Base-by-base conservation (phyloP, 345 rosid genomes). In the Gossypium thurberi region DNA sequence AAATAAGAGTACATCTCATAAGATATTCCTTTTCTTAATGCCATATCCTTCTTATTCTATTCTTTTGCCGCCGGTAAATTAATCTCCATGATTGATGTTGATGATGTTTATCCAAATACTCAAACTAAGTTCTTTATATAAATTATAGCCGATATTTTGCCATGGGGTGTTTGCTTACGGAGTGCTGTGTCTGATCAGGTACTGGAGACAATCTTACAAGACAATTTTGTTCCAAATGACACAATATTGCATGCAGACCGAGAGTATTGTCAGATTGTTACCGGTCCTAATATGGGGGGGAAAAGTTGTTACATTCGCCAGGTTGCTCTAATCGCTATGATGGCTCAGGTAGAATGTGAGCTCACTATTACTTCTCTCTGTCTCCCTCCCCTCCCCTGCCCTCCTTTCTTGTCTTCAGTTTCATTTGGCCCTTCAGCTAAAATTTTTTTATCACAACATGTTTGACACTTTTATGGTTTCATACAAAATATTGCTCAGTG, bases 261-360 rank as follows among this genome's bases (percentile, higher is more conserved):
- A 57, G 93, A 94, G 81, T 81, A 73, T 73, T 94, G 98, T 70
- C 98, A 94, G 86, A 92, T 94, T 61, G 83, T 94, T 70, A 92
- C 98, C 0, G 98, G 98, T 73, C 98, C 98, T 59, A 94, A 94
- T 82, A 94, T 94, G 98, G 98, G 98, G 28, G 98, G 98, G 61
- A 94, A 94, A 88, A 92, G 97, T 81, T 94, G 98, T 81, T 94
- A 94, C 79, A 89, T 94, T 76, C 98, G 96, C 64, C 98, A 94
- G 80, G 98, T 94, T 85, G 97, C 96, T 76, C 85, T 94, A 62
- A 88, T 92, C 75, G 76, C 85, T 70, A 70, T 94, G 26, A 94
- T 94, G 98, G 98, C 98, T 81, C 98, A 94, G 95, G 98, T 94
- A 76, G 37, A 53, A 23, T 74, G 11, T 8, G n/a, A 43, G 67